Evolutionary conservation across 345 rosid species (phyloP).

Genomic region (Angophora floribunda): DNA sequence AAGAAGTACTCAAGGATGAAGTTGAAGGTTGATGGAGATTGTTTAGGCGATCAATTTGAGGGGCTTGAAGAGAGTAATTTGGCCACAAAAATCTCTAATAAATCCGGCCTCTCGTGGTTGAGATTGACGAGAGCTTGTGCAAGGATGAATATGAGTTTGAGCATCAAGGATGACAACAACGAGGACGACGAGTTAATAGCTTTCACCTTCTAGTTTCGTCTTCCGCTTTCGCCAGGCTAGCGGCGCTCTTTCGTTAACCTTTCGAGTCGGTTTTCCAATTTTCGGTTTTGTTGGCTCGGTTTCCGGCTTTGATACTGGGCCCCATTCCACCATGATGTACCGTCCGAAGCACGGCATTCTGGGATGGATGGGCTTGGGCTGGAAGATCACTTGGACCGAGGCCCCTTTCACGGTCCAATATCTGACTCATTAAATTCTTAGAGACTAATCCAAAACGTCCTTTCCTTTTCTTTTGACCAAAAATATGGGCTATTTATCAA

Average conservation of each 20-base stretch:
- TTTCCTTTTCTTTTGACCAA: background rate
- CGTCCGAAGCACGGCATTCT: no score
- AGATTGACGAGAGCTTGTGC: no score
- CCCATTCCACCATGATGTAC: no score
- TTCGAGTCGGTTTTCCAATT: background rate
- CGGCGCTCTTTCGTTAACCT: background rate
- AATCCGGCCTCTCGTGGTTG: no score
- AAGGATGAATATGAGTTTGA: background rate
- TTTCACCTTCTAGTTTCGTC: no score
- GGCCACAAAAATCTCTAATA: no score
- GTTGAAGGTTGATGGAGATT: no score
- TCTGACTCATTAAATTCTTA: background rate
- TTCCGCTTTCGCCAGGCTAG: background rate
- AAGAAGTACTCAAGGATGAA: no score
- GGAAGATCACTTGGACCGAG: background rate
- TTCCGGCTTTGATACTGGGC: background rate
- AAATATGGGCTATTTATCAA: background rate
- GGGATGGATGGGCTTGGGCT: background rate
- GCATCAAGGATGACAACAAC: background rate
- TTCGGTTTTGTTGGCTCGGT: background rate
- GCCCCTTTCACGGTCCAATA: background rate
- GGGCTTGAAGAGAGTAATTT: no score
- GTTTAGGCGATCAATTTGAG: no score
- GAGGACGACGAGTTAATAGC: no score
- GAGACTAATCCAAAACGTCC: background rate